Evolutionary conservation across 1,284 basidiomycete genomes (phyloP), one percentile per base, ranked within the genome.

Genomic region (Ganoderma multipileum): DNA sequence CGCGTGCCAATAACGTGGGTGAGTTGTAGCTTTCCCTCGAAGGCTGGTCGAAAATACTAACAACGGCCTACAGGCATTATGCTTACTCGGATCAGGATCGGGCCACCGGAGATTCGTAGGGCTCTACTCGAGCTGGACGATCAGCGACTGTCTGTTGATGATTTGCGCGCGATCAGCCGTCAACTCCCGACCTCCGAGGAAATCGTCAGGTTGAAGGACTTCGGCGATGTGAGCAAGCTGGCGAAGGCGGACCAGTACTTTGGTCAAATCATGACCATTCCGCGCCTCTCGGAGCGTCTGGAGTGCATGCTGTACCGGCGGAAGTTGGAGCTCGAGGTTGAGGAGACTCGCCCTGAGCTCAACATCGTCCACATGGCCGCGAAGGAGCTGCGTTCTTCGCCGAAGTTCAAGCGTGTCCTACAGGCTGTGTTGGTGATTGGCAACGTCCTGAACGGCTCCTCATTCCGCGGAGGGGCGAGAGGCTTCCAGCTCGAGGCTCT

Each of bases 241-340:
- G 88, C 93, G 4, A 94, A 93, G 75, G 90, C 94, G 23, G 96
- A 98, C 77, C 92, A 92, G 76, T 97, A 93, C 80, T 93, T 96
- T 76, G 83, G 84, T 67, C 72, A 96, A 91, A 92, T 97, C 71
- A 91, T 92, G 80, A 83, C 82, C 3, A 91, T 97, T 58, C 94
- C 95, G 1, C 84, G 94, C 28, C 84, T 97, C 7, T 76, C 87
- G 3, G 86, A 92, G 72, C 86, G 96, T 2, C 79, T 96, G 41
- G 88, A 91, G 7, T 92, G 90, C 74, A 95, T 97, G 91, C 78
- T 96, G 18, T 97, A 93, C 79, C 89, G 94, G 28, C 86, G 90
- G 28, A 91, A 89, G 71, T 86, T 97, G 28, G 94, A 96, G 65
- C 76, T 95, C 58, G 94, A 95, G 41, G 84, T 96, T 44, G 93